These are phyloP conservation scores for Caryopteris hybrid DNA, from an alignment of 305 asterid species.

Conservation along the genomic window DNA sequence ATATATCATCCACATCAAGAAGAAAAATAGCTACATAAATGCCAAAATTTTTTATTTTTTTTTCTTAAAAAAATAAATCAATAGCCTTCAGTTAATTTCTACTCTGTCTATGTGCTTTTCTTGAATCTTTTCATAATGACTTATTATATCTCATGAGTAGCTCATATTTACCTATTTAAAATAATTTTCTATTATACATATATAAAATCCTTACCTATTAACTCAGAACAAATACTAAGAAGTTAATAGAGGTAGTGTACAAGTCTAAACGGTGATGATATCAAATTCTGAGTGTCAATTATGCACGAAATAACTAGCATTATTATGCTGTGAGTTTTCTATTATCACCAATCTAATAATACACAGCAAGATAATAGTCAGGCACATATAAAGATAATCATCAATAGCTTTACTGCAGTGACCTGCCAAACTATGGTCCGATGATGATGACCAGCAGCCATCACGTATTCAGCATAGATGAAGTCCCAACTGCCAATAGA, in stretches of 20 bases:
- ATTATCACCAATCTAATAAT: not conserved
- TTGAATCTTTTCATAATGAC: not conserved
- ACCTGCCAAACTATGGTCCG: slow-evolving; percentile 99
- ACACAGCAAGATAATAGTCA: not conserved
- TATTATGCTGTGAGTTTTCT: not conserved
- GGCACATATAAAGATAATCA: not conserved
- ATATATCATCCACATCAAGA: no score
- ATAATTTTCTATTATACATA: not conserved
- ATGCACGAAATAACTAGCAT: not conserved
- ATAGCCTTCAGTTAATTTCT: not conserved
- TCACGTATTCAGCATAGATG: slow-evolving; percentile 95
- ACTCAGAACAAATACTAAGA: not conserved
- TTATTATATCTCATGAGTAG: not conserved
- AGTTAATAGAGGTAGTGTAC: not conserved
- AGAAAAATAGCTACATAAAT: not conserved
- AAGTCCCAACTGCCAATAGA: slow-evolving; percentile 87
- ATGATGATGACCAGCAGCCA: slow-evolving; percentile 97
- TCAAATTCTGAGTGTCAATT: not conserved
- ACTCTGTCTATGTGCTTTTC: not conserved
- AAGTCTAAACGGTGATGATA: not conserved
- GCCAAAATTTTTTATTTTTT: no score
- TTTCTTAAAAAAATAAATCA: not conserved
- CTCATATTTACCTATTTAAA: not conserved
- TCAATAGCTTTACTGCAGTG: slow-evolving; percentile 12
- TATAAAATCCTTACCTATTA: not conserved